Percentiles rank a stretch among this genome's conserved stretches.
Conservation (phyloP, 2,329 filamentous ascomycete genomes). For the Paraconiothyrium brasiliense region DNA sequence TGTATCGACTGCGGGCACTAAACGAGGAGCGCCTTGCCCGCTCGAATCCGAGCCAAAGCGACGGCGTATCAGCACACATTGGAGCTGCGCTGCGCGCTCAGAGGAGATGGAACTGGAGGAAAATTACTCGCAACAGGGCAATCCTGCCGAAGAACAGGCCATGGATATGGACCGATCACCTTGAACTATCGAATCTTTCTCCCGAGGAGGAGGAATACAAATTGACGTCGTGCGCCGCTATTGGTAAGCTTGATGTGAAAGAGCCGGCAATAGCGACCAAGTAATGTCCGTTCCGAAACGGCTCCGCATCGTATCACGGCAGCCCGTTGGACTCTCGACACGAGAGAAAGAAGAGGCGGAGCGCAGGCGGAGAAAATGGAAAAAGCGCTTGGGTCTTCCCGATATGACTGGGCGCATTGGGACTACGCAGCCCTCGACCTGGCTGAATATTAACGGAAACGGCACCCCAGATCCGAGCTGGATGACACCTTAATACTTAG, state of each 20-base stretch:
- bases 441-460: background rate
- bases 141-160: background rate
- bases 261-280: background rate
- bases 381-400: background rate
- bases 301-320: no score
- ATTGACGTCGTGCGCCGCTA: no score
- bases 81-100: background rate
- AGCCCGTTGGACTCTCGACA: no score
- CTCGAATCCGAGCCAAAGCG: constrained; percentile 7
- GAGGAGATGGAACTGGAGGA: background rate
- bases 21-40: background rate
- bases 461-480: background rate
- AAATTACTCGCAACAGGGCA: background rate
- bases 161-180: background rate
- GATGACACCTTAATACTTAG: background rate
- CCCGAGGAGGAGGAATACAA: no score
- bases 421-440: background rate
- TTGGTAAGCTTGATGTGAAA: background rate
- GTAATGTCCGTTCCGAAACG: no score
- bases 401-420: background rate
- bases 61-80: background rate
- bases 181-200: background rate
- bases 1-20: background rate
- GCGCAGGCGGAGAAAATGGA: no score
- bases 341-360: no score